Evolutionary conservation across 2,329 filamentous ascomycete species (phyloP).

Genomic region (Chrysosporium keratinophilum): DNA sequence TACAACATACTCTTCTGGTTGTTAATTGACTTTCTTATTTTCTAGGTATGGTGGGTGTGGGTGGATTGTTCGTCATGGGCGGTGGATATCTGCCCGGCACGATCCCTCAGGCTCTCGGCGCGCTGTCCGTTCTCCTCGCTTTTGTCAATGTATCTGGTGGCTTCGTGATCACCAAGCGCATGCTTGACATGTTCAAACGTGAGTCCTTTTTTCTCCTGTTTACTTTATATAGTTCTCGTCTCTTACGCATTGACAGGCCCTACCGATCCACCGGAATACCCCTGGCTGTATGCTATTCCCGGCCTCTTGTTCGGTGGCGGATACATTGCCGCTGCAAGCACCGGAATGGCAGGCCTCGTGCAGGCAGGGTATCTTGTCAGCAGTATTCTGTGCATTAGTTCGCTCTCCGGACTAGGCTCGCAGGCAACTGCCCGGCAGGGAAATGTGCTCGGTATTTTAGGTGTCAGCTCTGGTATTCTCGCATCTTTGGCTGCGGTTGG

Average conservation of each 20-base stretch:
- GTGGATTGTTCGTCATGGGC: constrained; percentile 79
- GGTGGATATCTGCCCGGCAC: constrained; percentile 69
- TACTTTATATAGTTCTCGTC: background rate
- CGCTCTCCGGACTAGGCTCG: constrained; percentile 69
- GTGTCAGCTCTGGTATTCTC: constrained; percentile 71
- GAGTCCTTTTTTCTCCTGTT: constrained; percentile 20
- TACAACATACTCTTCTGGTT: background rate
- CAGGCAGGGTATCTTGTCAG: constrained; percentile 81
- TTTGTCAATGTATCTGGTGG: constrained; percentile 84
- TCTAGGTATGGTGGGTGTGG: constrained; percentile 69
- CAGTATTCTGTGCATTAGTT: constrained; percentile 72
- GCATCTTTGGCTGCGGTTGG: constrained; percentile 73
- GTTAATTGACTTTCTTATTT: constrained; percentile 15
- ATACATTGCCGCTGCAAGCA: constrained; percentile 67
- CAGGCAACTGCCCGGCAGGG: constrained; percentile 75
- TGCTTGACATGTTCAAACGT: constrained; percentile 86
- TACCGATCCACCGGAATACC: constrained; percentile 78
- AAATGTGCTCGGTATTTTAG: constrained; percentile 76
- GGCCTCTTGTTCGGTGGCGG: constrained; percentile 69
- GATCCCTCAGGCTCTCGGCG: constrained; percentile 67
- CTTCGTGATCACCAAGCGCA: constrained; percentile 84
- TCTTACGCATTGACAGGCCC: constrained; percentile 41
- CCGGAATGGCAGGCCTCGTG: constrained; percentile 71
- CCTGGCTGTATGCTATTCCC: constrained; percentile 74
- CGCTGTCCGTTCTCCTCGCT: constrained; percentile 68